phyloP scores from a whole-genome alignment of 1,284 basidiomycete genomes.

The Phellopilus nigrolimitatus region DNA sequence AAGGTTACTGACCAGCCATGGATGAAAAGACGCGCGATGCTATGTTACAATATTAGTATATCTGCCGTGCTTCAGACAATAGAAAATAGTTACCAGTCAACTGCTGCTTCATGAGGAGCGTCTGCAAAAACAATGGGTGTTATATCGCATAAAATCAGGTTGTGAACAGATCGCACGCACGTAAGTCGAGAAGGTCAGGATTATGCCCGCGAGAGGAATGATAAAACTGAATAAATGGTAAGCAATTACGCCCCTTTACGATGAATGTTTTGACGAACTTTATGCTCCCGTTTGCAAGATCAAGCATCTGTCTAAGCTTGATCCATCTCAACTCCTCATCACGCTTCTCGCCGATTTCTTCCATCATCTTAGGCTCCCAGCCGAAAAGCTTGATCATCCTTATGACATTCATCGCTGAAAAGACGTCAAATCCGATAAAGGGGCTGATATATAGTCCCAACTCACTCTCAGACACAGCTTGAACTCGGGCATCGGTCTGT shows the following conservation, averaged over 20 bases:
- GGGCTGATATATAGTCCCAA: conserved; percentile 9
- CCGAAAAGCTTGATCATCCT: conserved; percentile 70
- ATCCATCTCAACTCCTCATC: conserved; percentile 35
- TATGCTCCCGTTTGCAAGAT: conserved; percentile 25
- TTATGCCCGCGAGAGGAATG: conserved; percentile 44
- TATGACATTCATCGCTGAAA: background rate
- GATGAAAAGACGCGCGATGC: conserved; percentile 38
- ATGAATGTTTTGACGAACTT: no score
- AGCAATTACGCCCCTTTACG: background rate
- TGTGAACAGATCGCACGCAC: conserved; percentile 16
- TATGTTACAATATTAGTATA: conserved; percentile 13
- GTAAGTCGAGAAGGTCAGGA: conserved; percentile 42
- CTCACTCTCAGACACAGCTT: conserved; percentile 44
- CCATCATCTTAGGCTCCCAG: conserved; percentile 55
- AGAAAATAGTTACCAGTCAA: conserved; percentile 31
- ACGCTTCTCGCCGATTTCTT: conserved; percentile 43
- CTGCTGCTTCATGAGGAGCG: conserved; percentile 38
- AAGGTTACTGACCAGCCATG: conserved; percentile 30
- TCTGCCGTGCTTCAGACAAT: background rate
- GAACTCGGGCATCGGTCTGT: conserved; percentile 46
- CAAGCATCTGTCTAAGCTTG: conserved; percentile 22
- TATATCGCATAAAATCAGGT: background rate
- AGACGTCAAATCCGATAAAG: conserved; percentile 13
- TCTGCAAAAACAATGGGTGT: conserved; percentile 23
- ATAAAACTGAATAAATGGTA: conserved; percentile 28